Evolutionary conservation across 805 yeast genomes (phyloP).

Genomic region (Ogataea populi-albae): DNA sequence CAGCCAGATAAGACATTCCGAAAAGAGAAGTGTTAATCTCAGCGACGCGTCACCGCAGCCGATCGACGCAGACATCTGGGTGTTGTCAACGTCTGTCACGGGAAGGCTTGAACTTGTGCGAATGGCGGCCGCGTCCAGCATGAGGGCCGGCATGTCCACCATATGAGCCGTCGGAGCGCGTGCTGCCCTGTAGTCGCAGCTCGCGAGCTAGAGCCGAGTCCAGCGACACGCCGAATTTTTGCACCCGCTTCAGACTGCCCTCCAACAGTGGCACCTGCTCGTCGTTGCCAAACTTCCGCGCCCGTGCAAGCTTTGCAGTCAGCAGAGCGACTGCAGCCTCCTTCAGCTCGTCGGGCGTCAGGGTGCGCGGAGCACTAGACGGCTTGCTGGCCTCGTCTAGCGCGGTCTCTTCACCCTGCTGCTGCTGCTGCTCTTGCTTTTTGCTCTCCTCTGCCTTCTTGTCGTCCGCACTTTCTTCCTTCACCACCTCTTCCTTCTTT

Average conservation of each 20-base stretch:
- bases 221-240: conserved; percentile 77
- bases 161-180: conserved; percentile 4
- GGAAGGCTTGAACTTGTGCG: too few species aligned
- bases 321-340: conserved; percentile 65
- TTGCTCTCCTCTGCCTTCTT: not conserved
- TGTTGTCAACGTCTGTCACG: too few species aligned
- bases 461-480: conserved; percentile 8
- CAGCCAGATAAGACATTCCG: too few species aligned
- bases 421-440: too few species aligned
- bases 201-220: conserved; percentile 67
- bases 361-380: conserved; percentile 24
- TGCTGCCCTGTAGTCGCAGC: conserved; percentile 46
- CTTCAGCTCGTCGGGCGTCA: conserved; percentile 68
- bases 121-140: too few species aligned
- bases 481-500: conserved; percentile 3
- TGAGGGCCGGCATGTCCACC: conserved; percentile 5
- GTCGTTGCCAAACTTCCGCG: conserved; percentile 75
- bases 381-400: conserved; percentile 8
- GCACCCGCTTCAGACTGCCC: conserved; percentile 65
- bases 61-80: too few species aligned
- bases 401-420: conserved; percentile 21
- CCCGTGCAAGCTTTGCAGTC: conserved; percentile 64
- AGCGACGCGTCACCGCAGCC: too few species aligned
- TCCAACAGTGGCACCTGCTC: conserved; percentile 48
- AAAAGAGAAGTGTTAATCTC: too few species aligned